These are phyloP conservation scores for Plasmodium vivax DNA, from an alignment of 169 alveolate genomes.

Conservation along the genomic window DNA sequence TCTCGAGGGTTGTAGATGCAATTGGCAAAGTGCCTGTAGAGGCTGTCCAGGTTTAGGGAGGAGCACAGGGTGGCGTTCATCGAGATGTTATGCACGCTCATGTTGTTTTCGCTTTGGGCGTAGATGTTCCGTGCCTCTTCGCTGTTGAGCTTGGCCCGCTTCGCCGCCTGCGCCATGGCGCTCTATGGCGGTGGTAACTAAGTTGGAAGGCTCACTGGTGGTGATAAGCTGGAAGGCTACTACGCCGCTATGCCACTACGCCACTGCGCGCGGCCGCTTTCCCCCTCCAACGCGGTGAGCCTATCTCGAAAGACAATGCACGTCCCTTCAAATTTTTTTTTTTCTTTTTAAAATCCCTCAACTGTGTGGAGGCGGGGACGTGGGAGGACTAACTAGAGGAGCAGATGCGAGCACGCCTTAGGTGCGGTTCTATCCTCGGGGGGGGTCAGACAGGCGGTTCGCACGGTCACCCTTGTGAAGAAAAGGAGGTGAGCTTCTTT, in stretches of 20 bases:
- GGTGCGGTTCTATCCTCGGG: background rate
- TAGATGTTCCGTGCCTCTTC: constrained; percentile 30
- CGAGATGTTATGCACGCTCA: constrained; percentile 81
- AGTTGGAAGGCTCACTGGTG: too few species aligned
- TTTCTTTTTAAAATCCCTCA: background rate
- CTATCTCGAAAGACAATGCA: background rate
- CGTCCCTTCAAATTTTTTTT: background rate
- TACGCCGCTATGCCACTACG: background rate
- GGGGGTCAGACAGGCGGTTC: background rate
- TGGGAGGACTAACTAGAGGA: background rate
- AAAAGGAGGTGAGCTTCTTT: background rate
- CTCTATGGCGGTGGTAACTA: too few species aligned
- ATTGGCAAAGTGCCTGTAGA: constrained; percentile 74
- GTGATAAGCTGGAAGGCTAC: too few species aligned
- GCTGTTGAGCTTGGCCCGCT: constrained; percentile 19
- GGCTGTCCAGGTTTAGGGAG: constrained; percentile 71
- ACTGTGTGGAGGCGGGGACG: background rate
- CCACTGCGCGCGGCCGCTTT: background rate
- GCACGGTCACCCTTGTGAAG: background rate
- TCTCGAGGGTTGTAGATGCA: constrained; percentile 82
- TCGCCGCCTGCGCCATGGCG: constrained; percentile 27
- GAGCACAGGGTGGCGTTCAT: constrained; percentile 80
- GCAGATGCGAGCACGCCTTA: background rate
- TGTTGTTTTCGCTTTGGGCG: constrained; percentile 52
- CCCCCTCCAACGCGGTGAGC: background rate